A percentile compares a stretch with the other conserved stretches of the same genome.
These are phyloP conservation scores for Chaetoscypha palmicola DNA, from an alignment of 2,329 filamentous ascomycete species.

Conservation along the genomic window DNA sequence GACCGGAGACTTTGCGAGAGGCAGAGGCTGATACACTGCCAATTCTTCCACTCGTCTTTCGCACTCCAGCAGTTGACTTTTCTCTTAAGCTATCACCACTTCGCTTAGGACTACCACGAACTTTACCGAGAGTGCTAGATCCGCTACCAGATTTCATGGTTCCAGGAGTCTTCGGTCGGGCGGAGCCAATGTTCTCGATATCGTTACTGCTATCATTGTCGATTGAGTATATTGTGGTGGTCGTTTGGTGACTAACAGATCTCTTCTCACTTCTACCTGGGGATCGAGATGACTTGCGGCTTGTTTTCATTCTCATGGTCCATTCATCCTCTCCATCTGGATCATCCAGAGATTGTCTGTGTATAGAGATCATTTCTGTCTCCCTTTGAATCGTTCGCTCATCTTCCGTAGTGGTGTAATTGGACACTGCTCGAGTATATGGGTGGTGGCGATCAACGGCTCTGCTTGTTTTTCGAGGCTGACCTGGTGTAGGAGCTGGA, in stretches of 20 bases:
- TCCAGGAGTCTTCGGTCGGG: conserved; percentile 46
- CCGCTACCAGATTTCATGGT: conserved; percentile 45
- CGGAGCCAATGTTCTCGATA: conserved; percentile 59
- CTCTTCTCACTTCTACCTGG: conserved; percentile 56
- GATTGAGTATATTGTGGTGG: conserved; percentile 60
- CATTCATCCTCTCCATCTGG: conserved; percentile 68
- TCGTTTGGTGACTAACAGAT: conserved; percentile 68
- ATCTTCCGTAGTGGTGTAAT: conserved; percentile 37
- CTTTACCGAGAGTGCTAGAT: conserved; percentile 48
- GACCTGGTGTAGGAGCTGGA: conserved; percentile 89
- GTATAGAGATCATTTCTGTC: conserved; percentile 53
- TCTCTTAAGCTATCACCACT: conserved; percentile 42
- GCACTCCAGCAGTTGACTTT: conserved; percentile 47
- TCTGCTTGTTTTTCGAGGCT: conserved; percentile 82
- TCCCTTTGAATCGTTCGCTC: conserved; percentile 45
- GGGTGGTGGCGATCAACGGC: conserved; percentile 66
- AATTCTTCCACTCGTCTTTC: conserved; percentile 60
- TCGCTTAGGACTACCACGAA: conserved; percentile 53
- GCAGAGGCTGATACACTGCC: conserved; percentile 44
- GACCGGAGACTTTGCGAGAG: conserved; percentile 29
- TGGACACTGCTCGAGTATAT: conserved; percentile 53
- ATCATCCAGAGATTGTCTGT: conserved; percentile 58
- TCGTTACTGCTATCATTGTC: conserved; percentile 65
- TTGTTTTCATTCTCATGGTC: conserved; percentile 66
- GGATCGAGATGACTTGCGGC: conserved; percentile 57